These are phyloP conservation scores for Talaromyces sp. DNA, from an alignment of 2,329 filamentous ascomycete genomes.

Conservation along the genomic window DNA sequence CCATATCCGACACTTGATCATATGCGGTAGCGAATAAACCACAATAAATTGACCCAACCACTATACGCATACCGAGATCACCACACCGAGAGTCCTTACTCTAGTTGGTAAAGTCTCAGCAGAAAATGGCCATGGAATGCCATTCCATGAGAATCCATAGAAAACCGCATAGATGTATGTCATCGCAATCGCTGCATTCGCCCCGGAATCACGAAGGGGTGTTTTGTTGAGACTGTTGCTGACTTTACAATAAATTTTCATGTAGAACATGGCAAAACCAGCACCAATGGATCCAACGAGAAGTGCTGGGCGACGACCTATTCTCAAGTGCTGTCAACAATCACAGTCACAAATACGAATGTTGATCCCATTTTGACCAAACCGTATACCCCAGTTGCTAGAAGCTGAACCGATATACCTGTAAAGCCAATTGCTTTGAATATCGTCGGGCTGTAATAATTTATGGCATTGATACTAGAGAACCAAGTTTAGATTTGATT, in stretches of 20 bases:
- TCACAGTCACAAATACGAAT: background rate
- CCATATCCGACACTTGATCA: background rate
- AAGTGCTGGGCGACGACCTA: background rate
- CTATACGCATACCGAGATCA: background rate
- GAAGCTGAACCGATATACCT: background rate
- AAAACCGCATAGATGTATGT: background rate
- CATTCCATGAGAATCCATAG: background rate
- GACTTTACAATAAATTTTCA: background rate
- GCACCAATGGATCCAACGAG: background rate
- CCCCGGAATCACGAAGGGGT: background rate
- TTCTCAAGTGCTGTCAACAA: background rate
- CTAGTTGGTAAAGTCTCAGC: background rate
- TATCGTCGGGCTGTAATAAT: background rate
- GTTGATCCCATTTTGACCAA: background rate
- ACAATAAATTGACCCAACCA: background rate
- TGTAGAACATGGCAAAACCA: background rate
- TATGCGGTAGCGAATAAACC: background rate
- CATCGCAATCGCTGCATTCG: background rate
- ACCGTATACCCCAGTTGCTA: background rate
- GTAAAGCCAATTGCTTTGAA: background rate
- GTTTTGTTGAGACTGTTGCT: background rate
- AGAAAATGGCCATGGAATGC: background rate
- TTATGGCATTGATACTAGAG: background rate
- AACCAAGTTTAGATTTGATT: background rate
- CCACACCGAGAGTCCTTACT: background rate